Evolutionary conservation across 805 yeast genomes (phyloP), one percentile per base, ranked within the genome.

Genomic region (Hanseniaspora opuntiae): DNA sequence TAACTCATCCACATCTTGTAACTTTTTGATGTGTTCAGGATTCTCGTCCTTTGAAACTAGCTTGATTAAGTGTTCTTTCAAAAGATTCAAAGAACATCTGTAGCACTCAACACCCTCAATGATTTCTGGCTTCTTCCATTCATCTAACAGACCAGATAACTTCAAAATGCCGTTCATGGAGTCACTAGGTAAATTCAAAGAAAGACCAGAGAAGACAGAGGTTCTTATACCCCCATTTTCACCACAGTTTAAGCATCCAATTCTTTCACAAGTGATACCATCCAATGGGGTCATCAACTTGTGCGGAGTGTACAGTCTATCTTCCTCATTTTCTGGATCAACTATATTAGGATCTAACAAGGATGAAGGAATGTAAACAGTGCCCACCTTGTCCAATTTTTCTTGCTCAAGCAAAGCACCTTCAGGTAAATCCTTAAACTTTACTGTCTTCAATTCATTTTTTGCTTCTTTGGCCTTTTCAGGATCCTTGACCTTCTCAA

Each of bases 71-170:
- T 74, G 79, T n/a, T 71, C 74, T 50, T 67, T 68, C 12, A 85
- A 81, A 55, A 80, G 81, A 30, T 66, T 65, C 58, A 90, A 71
- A 3, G 94, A 90, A 71, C 97, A 90, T 61, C 97, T 74, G 62
- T 89, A 87, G 71, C 98, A 90, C 66, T 88, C 90, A 37, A 90
- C 98, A 45, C 88, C 96, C 59, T 86, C 89, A 55, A 90, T 88
- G 22, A 84, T 78, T 63, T 90, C 98, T 39, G 89, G 86, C 54
- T 77, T 74, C 6, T 74, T 77, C 86, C 88, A 86, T 42, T 79
- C 78, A 45, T 74, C 70, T 57, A 86, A 65, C 52, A 85, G 70
- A 17, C 75, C 78, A 5, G 75, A 65, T 53, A 85, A 67, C 45
- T 69, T 68, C 37, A 73, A 67, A n/a, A 71, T 62, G 1, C 72